Percentiles rank a stretch among this genome's conserved stretches.
Conservation (phyloP, 2,329 filamentous ascomycete genomes). For the Sclerotiophoma versabilis region DNA sequence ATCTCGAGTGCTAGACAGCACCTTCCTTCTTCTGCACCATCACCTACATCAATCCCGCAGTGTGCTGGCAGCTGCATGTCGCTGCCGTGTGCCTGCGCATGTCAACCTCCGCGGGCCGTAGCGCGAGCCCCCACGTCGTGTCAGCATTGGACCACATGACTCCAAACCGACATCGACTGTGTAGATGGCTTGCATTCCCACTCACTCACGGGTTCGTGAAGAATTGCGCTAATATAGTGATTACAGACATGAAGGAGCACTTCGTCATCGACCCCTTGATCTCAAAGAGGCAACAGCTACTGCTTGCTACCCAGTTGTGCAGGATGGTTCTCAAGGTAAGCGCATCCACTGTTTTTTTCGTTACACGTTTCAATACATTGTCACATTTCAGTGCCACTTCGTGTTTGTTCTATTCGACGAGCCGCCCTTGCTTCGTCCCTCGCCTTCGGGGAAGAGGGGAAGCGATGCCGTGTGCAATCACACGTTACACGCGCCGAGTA, state of each 20-base stretch:
- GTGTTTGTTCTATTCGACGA: conserved; percentile 19
- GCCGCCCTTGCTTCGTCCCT: conserved; percentile 17
- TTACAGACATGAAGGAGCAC: conserved; percentile 87
- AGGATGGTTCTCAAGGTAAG: conserved; percentile 76
- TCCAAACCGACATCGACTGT: not conserved
- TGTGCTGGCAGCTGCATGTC: not conserved
- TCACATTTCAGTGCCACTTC: conserved; percentile 22
- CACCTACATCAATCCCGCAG: not conserved
- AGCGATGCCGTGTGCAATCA: conserved; percentile 16
- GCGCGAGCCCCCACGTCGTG: conserved; percentile 5
- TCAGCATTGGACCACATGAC: conserved; percentile 7
- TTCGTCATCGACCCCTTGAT: conserved; percentile 99
- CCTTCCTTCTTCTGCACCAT: conserved; percentile 7
- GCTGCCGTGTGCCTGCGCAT: not conserved
- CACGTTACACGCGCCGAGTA: conserved; percentile 29
- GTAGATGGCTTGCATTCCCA: conserved; percentile 8
- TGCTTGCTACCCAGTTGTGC: conserved; percentile 95
- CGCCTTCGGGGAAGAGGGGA: conserved; percentile 32
- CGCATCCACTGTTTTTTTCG: conserved; percentile 7
- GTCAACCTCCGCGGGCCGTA: not conserved
- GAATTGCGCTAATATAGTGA: conserved; percentile 34
- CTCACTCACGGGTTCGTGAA: conserved; percentile 8
- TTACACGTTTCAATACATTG: conserved; percentile 28
- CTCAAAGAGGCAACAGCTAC: conserved; percentile 95
- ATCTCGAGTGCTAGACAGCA: not conserved